A percentile compares a stretch with the other conserved stretches of the same genome.
Evolutionary conservation across 2,329 filamentous ascomycete species (phyloP).

Genomic region (Fusarium sp.): DNA sequence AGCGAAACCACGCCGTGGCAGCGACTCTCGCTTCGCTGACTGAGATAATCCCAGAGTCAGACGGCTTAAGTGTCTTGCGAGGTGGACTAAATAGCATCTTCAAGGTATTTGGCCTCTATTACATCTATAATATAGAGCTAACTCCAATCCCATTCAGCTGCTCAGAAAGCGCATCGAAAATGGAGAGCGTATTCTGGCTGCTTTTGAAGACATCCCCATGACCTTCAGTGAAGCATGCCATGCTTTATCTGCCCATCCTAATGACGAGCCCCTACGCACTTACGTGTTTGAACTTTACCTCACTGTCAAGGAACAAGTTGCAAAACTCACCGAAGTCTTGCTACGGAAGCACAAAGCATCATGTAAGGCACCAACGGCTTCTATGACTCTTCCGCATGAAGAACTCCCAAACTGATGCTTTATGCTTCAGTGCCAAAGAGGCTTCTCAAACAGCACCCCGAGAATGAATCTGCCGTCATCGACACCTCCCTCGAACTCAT

Average conservation of each 20-base stretch:
- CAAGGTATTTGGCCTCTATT: background rate
- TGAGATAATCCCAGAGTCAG: conserved; percentile 1
- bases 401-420: background rate
- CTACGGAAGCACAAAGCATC: conserved; percentile 4
- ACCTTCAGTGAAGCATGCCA: conserved; percentile 8
- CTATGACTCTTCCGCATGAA: background rate
- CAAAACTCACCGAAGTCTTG: conserved; percentile 1
- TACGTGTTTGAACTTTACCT: background rate
- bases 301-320: background rate
- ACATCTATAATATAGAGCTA: too few relatives aligned
- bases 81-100: conserved; percentile 11
- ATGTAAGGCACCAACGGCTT: background rate
- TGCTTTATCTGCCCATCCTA: background rate
- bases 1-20: conserved; percentile 1
- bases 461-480: conserved; percentile 16
- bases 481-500: conserved; percentile 6
- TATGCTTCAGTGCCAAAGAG: conserved; percentile 4
- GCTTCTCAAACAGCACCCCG: conserved; percentile 12
- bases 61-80: conserved; percentile 7
- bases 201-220: conserved; percentile 17
- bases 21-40: background rate
- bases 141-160: background rate
- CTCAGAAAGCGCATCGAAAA: conserved; percentile 14
- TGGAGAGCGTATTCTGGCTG: conserved; percentile 5
- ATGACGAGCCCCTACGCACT: background rate